Conservation (phyloP, 805 yeast species). For the Deakozyma indianensis region DNA sequence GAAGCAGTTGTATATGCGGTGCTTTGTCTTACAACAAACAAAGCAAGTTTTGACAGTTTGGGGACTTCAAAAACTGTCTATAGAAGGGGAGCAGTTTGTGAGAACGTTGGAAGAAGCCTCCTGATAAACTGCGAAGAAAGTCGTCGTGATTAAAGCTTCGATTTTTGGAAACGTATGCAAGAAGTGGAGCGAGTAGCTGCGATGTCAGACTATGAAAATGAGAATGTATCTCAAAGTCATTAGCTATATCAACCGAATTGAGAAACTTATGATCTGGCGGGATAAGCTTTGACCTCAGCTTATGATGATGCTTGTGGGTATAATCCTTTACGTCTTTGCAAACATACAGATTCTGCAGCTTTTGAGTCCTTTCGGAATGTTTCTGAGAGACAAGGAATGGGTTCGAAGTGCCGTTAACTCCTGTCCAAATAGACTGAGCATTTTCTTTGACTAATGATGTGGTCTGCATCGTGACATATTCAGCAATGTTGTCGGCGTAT, state of each 20-base stretch:
- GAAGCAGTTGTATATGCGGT: no score
- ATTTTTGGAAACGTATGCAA: slow-evolving; percentile 5
- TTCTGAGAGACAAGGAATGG: slow-evolving; percentile 9
- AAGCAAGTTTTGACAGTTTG: slow-evolving; percentile 20
- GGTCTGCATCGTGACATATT: slow-evolving; percentile 16
- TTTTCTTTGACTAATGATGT: slow-evolving; percentile 2
- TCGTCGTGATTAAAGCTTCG: slow-evolving; percentile 5
- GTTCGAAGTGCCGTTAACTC: slow-evolving; percentile 11
- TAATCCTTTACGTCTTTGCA: not conserved
- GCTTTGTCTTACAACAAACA: no score
- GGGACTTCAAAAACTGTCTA: slow-evolving; percentile 4
- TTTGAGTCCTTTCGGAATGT: not conserved
- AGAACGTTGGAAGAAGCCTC: not conserved
- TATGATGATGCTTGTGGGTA: not conserved
- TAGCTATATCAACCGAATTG: not conserved
- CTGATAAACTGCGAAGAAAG: slow-evolving; percentile 5
- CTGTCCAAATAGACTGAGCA: slow-evolving; percentile 6
- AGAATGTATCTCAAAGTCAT: slow-evolving; percentile 7
- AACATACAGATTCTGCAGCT: not conserved
- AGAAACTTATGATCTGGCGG: slow-evolving; percentile 6
- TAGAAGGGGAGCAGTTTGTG: slow-evolving; percentile 6
- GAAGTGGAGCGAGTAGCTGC: slow-evolving; percentile 9
- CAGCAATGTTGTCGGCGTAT: slow-evolving; percentile 8
- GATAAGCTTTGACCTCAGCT: not conserved
- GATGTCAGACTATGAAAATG: slow-evolving; percentile 12